Evolutionary conservation across 169 alveolate genomes (phyloP).

Genomic region (Cryptosporidium bovis): DNA sequence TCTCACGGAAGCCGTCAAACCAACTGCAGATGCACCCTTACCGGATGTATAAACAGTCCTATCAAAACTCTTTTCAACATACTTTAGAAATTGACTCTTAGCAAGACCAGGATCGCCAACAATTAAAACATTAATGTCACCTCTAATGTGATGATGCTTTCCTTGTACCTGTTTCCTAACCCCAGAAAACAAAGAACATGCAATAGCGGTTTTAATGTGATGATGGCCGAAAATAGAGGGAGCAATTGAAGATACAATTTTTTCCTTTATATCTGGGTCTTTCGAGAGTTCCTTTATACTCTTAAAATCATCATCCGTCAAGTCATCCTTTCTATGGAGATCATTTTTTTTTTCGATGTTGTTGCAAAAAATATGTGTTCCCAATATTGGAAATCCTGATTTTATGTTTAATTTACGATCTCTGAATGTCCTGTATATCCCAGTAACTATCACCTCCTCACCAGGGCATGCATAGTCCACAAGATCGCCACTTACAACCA

Average conservation of each 20-base stretch:
- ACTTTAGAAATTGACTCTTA: conserved; percentile 98
- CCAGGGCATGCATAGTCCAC: conserved; percentile 99
- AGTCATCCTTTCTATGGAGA: conserved; percentile 83
- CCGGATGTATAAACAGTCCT: conserved; percentile 94
- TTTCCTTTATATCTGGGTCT: conserved; percentile 93
- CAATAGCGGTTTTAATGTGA: conserved; percentile 91
- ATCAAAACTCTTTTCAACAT: conserved; percentile 96
- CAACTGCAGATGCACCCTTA: conserved; percentile 99
- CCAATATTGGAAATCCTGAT: conserved; percentile 96
- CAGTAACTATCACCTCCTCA: conserved; percentile 97
- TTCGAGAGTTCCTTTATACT: conserved; percentile 90
- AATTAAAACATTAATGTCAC: conserved; percentile 94
- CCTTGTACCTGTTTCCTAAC: conserved; percentile 92
- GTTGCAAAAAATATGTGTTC: conserved; percentile 95
- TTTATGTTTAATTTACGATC: conserved; percentile 94
- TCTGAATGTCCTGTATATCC: conserved; percentile 93
- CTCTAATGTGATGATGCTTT: conserved; percentile 95
- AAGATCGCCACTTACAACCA: conserved; percentile 94
- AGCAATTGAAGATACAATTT: conserved; percentile 95
- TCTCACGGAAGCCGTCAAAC: conserved; percentile 96
- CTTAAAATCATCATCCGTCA: conserved; percentile 94
- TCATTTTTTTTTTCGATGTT: conserved; percentile 92
- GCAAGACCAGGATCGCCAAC: conserved; percentile 99
- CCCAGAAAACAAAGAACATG: conserved; percentile 94
- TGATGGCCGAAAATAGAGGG: conserved; percentile 98